phyloP scores from a whole-genome alignment of 768 basidiomycete species.

The Imleria badia region DNA sequence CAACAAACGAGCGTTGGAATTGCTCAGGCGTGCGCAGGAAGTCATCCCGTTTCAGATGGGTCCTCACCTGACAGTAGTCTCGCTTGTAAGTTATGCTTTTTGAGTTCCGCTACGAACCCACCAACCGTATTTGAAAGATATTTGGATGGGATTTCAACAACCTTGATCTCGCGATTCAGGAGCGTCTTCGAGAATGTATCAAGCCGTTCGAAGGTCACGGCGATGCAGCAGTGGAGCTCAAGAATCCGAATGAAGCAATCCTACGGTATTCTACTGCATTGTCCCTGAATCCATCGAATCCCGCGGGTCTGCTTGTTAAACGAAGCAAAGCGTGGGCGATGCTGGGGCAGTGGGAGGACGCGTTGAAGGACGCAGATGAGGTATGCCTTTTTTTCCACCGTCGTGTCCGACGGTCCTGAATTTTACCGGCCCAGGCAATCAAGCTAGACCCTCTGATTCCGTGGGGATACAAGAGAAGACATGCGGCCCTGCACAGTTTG shows the following conservation, averaged over 20 bases:
- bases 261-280: constrained; percentile 6
- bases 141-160: constrained; percentile 8
- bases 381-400: neutral
- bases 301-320: neutral
- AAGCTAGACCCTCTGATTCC: neutral
- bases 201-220: neutral
- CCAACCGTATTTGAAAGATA: neutral
- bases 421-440: neutral
- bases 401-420: neutral
- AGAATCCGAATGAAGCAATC: neutral
- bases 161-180: neutral
- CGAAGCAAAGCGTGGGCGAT: neutral
- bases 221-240: neutral
- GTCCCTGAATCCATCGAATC: neutral
- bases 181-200: neutral
- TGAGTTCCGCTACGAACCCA: rapidly evolving
- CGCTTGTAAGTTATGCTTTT: constrained; percentile 1
- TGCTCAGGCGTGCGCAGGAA: neutral
- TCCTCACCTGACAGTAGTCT: constrained; percentile 1
- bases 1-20: neutral
- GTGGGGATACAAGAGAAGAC: constrained; percentile 9
- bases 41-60: neutral
- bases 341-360: neutral
- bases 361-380: neutral
- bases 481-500: constrained; percentile 3